Evolutionary conservation across 169 alveolate species (phyloP).

Genomic region (Eimeria mitis): DNA sequence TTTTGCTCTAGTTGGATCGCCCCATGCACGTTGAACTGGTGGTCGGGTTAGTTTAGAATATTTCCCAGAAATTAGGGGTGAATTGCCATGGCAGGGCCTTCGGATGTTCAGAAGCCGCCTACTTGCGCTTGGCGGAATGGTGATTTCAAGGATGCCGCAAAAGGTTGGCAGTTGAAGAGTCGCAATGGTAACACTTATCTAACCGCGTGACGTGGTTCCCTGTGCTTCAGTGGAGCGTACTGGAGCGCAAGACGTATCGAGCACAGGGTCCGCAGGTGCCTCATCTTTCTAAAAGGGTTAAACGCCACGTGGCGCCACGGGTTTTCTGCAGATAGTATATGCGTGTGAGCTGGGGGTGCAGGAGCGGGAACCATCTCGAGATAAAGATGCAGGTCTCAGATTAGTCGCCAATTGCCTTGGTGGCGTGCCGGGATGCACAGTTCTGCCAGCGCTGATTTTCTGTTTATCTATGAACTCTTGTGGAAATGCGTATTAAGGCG

Average conservation of each 20-base stretch:
- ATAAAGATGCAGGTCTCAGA: neutral
- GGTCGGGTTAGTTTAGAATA: neutral
- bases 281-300: neutral
- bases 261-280: neutral
- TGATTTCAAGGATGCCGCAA: neutral
- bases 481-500: neutral
- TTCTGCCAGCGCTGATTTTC: neutral
- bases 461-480: neutral
- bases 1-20: neutral
- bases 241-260: too few relatives aligned
- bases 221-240: too few relatives aligned
- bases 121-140: neutral
- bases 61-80: too few relatives aligned
- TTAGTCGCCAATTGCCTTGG: neutral
- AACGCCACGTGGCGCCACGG: neutral
- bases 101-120: too few relatives aligned
- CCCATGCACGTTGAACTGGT: neutral
- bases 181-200: too few relatives aligned
- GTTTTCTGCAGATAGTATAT: neutral
- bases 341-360: neutral
- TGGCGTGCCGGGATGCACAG: neutral
- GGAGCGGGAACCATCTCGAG: neutral
- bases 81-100: neutral
- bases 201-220: too few relatives aligned
- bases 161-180: neutral